These are phyloP conservation scores for Phoma herbarum DNA, from an alignment of 2,329 filamentous ascomycete genomes.

Conservation along the genomic window DNA sequence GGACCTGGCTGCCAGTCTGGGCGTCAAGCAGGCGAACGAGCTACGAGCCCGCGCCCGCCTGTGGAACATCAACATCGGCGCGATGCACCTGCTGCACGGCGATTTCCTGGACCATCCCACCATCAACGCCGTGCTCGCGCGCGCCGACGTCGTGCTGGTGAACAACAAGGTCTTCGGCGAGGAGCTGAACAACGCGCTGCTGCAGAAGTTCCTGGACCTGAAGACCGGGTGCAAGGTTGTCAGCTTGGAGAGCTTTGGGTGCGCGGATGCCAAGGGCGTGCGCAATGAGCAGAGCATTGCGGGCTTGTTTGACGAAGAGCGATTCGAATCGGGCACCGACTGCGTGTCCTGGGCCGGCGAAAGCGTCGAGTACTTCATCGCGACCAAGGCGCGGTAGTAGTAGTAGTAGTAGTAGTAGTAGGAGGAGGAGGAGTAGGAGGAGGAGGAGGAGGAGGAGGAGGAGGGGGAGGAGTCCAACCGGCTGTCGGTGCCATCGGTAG, in stretches of 20 bases:
- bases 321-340: conserved; percentile 72
- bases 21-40: conserved; percentile 80
- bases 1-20: conserved; percentile 85
- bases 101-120: conserved; percentile 80
- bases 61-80: conserved; percentile 85
- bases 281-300: conserved; percentile 82
- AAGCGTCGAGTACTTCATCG: conserved; percentile 87
- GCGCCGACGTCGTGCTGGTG: conserved; percentile 93
- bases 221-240: conserved; percentile 91
- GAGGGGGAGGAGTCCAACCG: too few relatives aligned
- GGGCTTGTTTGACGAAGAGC: conserved; percentile 80
- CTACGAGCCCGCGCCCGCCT: conserved; percentile 85
- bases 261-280: conserved; percentile 76
- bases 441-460: too few relatives aligned
- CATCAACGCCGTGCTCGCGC: conserved; percentile 77
- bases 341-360: conserved; percentile 91
- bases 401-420: too few relatives aligned
- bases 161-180: conserved; percentile 98
- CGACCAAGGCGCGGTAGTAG: conserved; percentile 60
- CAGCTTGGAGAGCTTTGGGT: conserved; percentile 85
- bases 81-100: conserved; percentile 80
- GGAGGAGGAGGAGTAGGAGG: too few relatives aligned
- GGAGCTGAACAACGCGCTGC: conserved; percentile 81
- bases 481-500: too few relatives aligned
- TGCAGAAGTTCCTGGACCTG: conserved; percentile 90